Conservation (phyloP, 257 asterid species). For the Lycium ferocissimum region DNA sequence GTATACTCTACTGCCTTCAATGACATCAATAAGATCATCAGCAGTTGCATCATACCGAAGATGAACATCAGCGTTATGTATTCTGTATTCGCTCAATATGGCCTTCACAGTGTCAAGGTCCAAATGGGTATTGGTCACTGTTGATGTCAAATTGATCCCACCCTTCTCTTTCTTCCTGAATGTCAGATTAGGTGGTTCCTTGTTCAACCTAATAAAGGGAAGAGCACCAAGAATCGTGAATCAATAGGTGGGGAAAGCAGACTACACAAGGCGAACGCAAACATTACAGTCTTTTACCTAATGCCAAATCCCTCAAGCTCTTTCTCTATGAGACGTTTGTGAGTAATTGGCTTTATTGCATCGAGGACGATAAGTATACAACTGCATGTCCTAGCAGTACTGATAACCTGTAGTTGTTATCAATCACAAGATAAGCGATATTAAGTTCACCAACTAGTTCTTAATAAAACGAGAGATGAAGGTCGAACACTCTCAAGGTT, state of each 20-base stretch:
- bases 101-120: slow-evolving; percentile 98
- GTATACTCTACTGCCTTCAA: slow-evolving; percentile 95
- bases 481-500: background rate
- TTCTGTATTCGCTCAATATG: slow-evolving; percentile 92
- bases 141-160: slow-evolving; percentile 93
- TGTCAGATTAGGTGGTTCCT: slow-evolving; percentile 94
- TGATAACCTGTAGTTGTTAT: slow-evolving; percentile 73
- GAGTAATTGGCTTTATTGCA: slow-evolving; percentile 98
- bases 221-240: background rate
- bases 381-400: slow-evolving; percentile 96
- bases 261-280: background rate
- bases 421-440: slow-evolving; percentile 34
- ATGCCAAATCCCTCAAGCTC: slow-evolving; percentile 99
- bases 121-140: slow-evolving; percentile 74
- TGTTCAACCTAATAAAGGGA: slow-evolving; percentile 67
- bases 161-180: slow-evolving; percentile 96
- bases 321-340: slow-evolving; percentile 93
- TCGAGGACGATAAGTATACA: slow-evolving; percentile 95
- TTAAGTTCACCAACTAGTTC: background rate
- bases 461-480: slow-evolving; percentile 2
- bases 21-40: slow-evolving; percentile 97
- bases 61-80: slow-evolving; percentile 90
- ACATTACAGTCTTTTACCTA: slow-evolving; percentile 55
- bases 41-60: slow-evolving; percentile 97
- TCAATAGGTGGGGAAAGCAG: background rate